Percentiles rank a stretch among this genome's conserved stretches.
phyloP scores from a whole-genome alignment of 495 filamentous ascomycete genomes.

The Friedmanniomyces simplex region DNA sequence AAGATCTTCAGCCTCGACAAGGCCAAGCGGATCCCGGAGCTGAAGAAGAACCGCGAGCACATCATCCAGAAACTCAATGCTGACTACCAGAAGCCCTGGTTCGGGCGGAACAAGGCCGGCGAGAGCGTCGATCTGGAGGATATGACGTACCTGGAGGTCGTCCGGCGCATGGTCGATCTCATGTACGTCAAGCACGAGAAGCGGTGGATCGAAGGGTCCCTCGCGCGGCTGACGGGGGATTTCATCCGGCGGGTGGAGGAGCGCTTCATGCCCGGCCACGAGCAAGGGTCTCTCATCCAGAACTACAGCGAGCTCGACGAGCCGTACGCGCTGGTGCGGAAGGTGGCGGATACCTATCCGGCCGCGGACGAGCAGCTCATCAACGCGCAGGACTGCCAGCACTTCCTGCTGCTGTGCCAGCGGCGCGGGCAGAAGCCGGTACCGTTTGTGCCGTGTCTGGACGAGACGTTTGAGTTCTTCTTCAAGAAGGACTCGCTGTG shows the following conservation, averaged over 20 bases:
- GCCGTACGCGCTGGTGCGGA: constrained; percentile 65
- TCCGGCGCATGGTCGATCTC: constrained; percentile 87
- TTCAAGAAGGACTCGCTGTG: constrained; percentile 99
- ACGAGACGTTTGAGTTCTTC: constrained; percentile 94
- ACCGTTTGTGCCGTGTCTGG: constrained; percentile 84
- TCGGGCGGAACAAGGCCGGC: constrained; percentile 74
- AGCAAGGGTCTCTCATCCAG: constrained; percentile 67
- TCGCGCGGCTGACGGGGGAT: constrained; percentile 72
- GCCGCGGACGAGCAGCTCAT: constrained; percentile 84
- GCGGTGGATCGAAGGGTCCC: constrained; percentile 86
- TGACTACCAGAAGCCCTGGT: constrained; percentile 99
- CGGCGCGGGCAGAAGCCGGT: constrained; percentile 91
- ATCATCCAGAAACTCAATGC: constrained; percentile 97
- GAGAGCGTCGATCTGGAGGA: constrained; percentile 90
- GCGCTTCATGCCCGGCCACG: constrained; percentile 62
- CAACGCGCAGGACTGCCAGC: constrained; percentile 92
- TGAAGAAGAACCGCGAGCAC: constrained; percentile 84
- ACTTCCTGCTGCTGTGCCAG: constrained; percentile 89
- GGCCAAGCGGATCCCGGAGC: constrained; percentile 80
- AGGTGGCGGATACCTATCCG: constrained; percentile 70
- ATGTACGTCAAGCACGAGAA: constrained; percentile 92
- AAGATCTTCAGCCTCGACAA: constrained; percentile 96
- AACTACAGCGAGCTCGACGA: constrained; percentile 79
- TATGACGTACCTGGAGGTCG: constrained; percentile 93
- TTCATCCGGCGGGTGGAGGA: constrained; percentile 95